These are phyloP conservation scores for Bremia lactucae DNA, from an alignment of 352 stramenopile genomes.

Conservation along the genomic window DNA sequence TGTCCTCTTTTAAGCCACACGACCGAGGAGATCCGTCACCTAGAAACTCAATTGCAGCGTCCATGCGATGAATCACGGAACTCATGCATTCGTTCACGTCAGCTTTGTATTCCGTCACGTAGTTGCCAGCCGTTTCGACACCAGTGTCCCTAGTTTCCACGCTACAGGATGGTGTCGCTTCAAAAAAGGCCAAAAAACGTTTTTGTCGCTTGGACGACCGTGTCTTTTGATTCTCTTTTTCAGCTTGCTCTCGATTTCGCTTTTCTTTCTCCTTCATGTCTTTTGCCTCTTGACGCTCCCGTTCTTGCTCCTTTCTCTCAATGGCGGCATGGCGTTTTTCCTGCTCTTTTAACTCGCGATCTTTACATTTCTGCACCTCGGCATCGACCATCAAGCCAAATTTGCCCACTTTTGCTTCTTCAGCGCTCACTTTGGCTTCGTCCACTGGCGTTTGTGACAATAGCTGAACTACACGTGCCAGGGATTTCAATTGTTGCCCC, in stretches of 20 bases:
- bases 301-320: conserved; percentile 45
- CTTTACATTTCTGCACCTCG: conserved; percentile 47
- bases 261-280: conserved; percentile 65
- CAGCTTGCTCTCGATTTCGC: conserved; percentile 37
- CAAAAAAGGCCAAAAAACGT: conserved; percentile 52
- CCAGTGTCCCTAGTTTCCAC: conserved; percentile 6
- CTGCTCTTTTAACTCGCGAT: conserved; percentile 46
- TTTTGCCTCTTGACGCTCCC: conserved; percentile 48
- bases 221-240: conserved; percentile 22
- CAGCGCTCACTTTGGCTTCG: conserved; percentile 65
- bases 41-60: conserved; percentile 26
- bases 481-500: conserved; percentile 57
- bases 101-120: conserved; percentile 1
- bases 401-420: conserved; percentile 74
- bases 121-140: conserved; percentile 13
- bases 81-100: conserved; percentile 6
- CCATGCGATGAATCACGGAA: conserved; percentile 44
- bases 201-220: conserved; percentile 50
- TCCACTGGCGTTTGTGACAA: conserved; percentile 58
- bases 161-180: background rate
- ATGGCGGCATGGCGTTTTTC: conserved; percentile 41
- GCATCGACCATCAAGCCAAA: conserved; percentile 56
- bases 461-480: conserved; percentile 55
- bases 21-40: background rate
- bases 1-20: background rate